A percentile compares a stretch with the other conserved stretches of the same genome.
Evolutionary conservation across 352 stramenopile genomes (phyloP).

Genomic region (Globisporangium takayamanum): DNA sequence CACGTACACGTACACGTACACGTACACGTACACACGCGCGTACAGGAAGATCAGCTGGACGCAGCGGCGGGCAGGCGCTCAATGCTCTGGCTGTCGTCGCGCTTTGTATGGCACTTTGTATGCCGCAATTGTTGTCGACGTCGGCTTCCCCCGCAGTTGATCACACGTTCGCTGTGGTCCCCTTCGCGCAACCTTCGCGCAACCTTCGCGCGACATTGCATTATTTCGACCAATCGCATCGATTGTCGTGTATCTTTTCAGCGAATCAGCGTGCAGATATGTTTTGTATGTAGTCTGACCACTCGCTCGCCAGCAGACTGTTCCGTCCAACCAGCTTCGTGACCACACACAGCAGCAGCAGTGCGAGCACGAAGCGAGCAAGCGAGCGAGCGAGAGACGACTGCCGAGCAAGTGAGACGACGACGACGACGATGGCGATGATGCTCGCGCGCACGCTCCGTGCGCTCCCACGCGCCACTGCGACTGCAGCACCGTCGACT

Average conservation of each 20-base stretch:
- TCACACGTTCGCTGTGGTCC: not conserved
- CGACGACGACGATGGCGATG: slow-evolving; percentile 6
- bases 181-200: too few species aligned
- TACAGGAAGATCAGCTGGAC: slow-evolving; percentile 1
- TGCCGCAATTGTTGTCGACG: not conserved
- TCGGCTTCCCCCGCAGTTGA: not conserved
- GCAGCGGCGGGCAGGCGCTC: not conserved
- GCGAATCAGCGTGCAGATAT: too few species aligned
- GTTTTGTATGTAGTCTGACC: too few species aligned
- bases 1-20: not conserved
- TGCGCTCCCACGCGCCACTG: slow-evolving; percentile 1
- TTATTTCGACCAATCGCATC: too few species aligned
- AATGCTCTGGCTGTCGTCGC: slow-evolving; percentile 1
- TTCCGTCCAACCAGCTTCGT: not conserved
- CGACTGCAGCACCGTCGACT: not conserved
- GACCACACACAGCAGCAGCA: not conserved
- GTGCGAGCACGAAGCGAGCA: too few species aligned
- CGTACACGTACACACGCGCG: not conserved
- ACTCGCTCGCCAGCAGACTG: too few species aligned
- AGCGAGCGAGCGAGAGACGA: not conserved
- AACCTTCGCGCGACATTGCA: slow-evolving; percentile 1
- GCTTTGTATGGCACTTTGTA: slow-evolving; percentile 5
- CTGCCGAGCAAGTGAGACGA: not conserved
- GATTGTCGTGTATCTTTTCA: too few species aligned
- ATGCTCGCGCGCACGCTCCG: slow-evolving; percentile 9